Evolutionary conservation across 768 basidiomycete genomes (phyloP), one percentile per base, ranked within the genome.

Genomic region (Pholiota conissans): DNA sequence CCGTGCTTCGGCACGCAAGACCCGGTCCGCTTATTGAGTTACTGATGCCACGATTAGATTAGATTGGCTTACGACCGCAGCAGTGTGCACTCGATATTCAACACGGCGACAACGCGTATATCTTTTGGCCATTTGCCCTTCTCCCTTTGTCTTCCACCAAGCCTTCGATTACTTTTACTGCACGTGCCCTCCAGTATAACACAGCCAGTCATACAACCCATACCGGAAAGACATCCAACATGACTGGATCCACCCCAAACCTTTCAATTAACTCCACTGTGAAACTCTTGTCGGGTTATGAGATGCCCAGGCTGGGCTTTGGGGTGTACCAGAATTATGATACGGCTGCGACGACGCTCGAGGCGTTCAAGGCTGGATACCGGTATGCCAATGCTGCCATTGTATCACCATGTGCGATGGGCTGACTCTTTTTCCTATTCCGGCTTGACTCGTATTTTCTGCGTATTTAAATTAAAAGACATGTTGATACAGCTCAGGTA

Each of bases 311-410:
- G 5, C 74, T 91, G 2, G 89, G 90, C 11, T 84, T 90, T 55
- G 89, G 84, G 37, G 87, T 90, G 18, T 91, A 84, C 65, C 79
- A 83, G 65, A 90, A 90, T 71, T 79, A 82, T 62, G 75, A 80
- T 48, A 74, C 85, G 49, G 76, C 71, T 28, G 64, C 79, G 0
- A 83, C 86, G 18, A 83, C 84, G 39, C 62, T 85, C 10, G 82
- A 84, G 49, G 89, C 90, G 1, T 72, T 91, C 63, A 75, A 77
- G 58, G 79, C 76, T 20, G 90, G 90, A n/a, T 91, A 90, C 67
- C 57, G 68, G 70, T 68, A 49, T 55, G 62, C 9, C n/a, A 7
- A 29, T 4, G n/a, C 22, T 34, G 14, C 59, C 30, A 39, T 18
- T 39, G 24, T 29, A 42, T 20, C 9, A 32, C 14, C 28, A 45